These are phyloP conservation scores for Yamadazyma diospyri DNA, from an alignment of 1,139 yeast genomes.

Conservation along the genomic window DNA sequence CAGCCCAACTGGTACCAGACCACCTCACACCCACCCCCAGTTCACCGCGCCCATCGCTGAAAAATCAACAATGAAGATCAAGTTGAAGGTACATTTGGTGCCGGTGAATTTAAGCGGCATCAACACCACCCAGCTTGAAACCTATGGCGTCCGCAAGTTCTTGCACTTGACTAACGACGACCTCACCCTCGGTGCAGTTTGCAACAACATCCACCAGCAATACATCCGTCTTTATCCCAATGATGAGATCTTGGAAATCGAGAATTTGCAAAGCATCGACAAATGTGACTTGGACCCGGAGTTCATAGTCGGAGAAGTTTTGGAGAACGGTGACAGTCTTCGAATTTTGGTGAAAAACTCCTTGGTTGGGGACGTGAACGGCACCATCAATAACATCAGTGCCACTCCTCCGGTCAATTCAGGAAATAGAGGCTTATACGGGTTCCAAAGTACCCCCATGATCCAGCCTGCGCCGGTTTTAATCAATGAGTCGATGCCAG, in stretches of 20 bases:
- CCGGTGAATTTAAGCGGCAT: constrained; percentile 22
- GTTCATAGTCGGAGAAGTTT: constrained; percentile 59
- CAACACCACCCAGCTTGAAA: constrained; percentile 11
- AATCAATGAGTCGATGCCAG: constrained; percentile 16
- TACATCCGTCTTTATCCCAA: constrained; percentile 62
- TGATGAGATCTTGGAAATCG: constrained; percentile 48
- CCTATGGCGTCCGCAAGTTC: constrained; percentile 40
- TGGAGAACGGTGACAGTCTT: constrained; percentile 52
- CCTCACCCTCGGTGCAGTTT: constrained; percentile 43
- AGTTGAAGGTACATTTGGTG: constrained; percentile 39
- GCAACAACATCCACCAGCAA: constrained; percentile 48
- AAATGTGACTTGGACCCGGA: constrained; percentile 79
- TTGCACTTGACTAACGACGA: constrained; percentile 55
- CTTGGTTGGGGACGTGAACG: neutral
- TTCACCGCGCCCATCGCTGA: too few relatives aligned
- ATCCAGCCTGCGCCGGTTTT: constrained; percentile 22
- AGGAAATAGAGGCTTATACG: neutral
- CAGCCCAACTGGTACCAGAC: too few relatives aligned
- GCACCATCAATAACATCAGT: neutral
- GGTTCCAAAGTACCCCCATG: constrained; percentile 20
- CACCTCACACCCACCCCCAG: too few relatives aligned
- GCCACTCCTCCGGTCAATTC: neutral
- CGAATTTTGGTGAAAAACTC: constrained; percentile 44
- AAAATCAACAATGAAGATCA: constrained; percentile 17
- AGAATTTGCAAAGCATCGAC: constrained; percentile 59